Conservation (phyloP, 495 filamentous ascomycete species). For the Astrothelium subdiscretum region DNA sequence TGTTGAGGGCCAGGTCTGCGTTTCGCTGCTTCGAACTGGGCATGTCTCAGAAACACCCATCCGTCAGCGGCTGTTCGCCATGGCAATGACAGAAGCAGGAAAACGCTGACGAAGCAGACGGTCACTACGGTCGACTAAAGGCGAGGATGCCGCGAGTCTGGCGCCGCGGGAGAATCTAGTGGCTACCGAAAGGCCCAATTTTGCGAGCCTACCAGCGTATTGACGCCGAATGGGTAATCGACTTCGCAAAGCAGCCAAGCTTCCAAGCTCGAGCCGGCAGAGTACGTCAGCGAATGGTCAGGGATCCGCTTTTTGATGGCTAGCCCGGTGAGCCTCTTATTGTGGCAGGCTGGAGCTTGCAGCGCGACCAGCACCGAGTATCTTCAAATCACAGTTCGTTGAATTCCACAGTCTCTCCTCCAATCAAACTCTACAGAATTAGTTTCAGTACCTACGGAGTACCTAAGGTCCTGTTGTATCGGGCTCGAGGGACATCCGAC, state of each 20-base stretch:
- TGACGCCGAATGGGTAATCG: neutral
- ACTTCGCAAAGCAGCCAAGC: neutral
- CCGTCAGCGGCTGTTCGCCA: neutral
- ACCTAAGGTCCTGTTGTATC: no score
- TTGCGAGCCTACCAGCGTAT: no score
- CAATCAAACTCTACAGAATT: neutral
- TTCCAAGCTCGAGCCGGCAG: neutral
- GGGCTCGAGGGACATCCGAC: no score
- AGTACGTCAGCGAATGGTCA: neutral
- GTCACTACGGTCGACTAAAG: neutral
- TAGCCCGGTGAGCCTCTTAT: no score
- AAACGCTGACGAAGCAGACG: neutral
- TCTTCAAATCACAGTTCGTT: neutral
- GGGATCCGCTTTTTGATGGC: neutral
- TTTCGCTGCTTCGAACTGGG: neutral
- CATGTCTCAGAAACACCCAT: neutral
- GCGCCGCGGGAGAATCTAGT: neutral
- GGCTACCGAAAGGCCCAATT: neutral
- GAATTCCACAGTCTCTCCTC: neutral
- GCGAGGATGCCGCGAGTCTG: neutral
- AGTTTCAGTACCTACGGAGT: no score
- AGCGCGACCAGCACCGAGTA: no score
- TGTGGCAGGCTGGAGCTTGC: no score
- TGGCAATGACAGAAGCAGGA: neutral
- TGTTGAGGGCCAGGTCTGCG: neutral